Evolutionary conservation across 306 rosid genomes (phyloP).

Genomic region (Vigna angularis): DNA sequence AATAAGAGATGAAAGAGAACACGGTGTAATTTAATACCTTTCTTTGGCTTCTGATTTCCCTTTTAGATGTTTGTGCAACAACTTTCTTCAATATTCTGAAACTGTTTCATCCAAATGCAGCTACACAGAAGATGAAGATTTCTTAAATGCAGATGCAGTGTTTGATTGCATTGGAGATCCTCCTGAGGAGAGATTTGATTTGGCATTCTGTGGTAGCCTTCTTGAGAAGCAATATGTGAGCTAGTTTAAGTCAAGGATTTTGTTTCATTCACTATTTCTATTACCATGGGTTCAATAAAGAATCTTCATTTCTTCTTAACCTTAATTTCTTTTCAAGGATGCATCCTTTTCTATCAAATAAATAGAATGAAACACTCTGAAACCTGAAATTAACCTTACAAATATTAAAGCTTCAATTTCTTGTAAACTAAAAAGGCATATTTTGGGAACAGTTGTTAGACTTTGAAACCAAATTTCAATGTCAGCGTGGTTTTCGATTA

Average conservation of each 20-base stretch:
- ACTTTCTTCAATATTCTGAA: background rate
- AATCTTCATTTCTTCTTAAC: conserved; percentile 27
- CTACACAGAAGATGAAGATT: conserved; percentile 90
- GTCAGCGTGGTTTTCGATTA: background rate
- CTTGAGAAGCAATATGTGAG: conserved; percentile 92
- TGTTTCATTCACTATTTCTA: conserved; percentile 36
- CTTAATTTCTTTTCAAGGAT: background rate
- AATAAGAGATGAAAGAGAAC: too few species aligned
- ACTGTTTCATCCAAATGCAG: conserved; percentile 52
- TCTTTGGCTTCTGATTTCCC: conserved; percentile 10
- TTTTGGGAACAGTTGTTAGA: background rate
- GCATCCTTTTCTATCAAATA: background rate
- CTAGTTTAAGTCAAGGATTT: conserved; percentile 44
- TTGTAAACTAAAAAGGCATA: background rate
- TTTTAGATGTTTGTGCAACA: background rate
- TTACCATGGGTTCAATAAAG: conserved; percentile 39
- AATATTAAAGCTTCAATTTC: conserved; percentile 1
- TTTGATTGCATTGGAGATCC: conserved; percentile 95
- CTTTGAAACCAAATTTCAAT: background rate
- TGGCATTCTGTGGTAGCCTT: conserved; percentile 86
- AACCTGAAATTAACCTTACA: background rate
- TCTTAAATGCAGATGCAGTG: conserved; percentile 84
- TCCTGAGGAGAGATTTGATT: conserved; percentile 91
- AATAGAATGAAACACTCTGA: conserved; percentile 3
- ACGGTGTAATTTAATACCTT: background rate